Percentiles rank a stretch among this genome's conserved stretches.
Evolutionary conservation across 768 basidiomycete species (phyloP).

Genomic region (Naganishia randhawae): DNA sequence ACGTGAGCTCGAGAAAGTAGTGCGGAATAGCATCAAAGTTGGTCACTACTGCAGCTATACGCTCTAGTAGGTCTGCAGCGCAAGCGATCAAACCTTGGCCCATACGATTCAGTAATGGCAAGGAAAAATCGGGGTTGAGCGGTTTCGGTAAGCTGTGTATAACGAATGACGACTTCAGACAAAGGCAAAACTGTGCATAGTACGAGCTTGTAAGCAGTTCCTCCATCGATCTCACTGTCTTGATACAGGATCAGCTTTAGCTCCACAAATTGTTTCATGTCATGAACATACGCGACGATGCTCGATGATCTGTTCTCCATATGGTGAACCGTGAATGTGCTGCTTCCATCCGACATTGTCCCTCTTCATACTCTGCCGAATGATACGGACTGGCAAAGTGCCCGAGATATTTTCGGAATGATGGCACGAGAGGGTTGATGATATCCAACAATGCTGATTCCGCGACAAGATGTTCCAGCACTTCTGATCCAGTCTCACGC

Average conservation of each 20-base stretch:
- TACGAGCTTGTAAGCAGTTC: conserved; percentile 5
- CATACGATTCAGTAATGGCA: background rate
- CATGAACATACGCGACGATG: background rate
- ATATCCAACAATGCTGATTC: conserved; percentile 5
- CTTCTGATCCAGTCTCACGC: background rate
- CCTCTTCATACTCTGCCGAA: conserved; percentile 1
- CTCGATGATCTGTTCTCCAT: conserved; percentile 12
- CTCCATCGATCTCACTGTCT: background rate
- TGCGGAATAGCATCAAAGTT: conserved; percentile 12
- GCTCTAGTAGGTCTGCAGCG: conserved; percentile 11
- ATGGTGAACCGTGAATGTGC: conserved; percentile 4
- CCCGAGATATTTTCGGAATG: background rate
- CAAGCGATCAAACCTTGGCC: conserved; percentile 9
- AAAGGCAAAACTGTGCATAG: conserved; percentile 16
- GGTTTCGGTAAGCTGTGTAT: conserved; percentile 1
- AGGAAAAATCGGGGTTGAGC: background rate
- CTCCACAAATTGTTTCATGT: too few relatives aligned
- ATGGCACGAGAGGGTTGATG: background rate
- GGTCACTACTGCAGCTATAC: background rate
- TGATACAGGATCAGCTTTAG: background rate
- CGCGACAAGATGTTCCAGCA: conserved; percentile 5
- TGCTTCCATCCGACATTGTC: background rate
- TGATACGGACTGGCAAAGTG: background rate
- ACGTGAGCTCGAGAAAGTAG: conserved; percentile 6
- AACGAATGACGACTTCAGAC: conserved; percentile 5